A percentile compares a stretch with the other conserved stretches of the same genome.
phyloP scores from a whole-genome alignment of 805 yeast genomes.

The Schizosaccharomyces japonicus region DNA sequence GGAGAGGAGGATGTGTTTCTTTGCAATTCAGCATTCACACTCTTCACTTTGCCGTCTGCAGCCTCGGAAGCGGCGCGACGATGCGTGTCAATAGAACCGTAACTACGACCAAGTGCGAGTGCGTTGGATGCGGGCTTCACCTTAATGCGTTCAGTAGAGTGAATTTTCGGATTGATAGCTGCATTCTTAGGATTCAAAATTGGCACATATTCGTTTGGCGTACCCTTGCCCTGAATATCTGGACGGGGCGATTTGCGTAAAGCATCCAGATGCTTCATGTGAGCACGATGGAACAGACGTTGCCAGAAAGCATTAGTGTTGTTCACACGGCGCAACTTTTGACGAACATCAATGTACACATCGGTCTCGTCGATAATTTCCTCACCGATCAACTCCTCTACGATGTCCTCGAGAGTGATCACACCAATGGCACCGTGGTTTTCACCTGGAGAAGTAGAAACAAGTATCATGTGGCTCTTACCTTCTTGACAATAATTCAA shows the following conservation, averaged over 20 bases:
- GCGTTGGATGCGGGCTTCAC: neutral
- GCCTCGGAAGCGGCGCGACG: too few species aligned
- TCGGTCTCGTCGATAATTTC: conserved; percentile 93
- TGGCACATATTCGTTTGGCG: neutral
- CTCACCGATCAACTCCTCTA: conserved; percentile 91
- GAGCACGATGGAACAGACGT: conserved; percentile 2
- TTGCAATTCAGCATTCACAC: conserved; percentile 15
- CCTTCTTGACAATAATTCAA: conserved; percentile 94
- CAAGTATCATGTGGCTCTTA: conserved; percentile 89
- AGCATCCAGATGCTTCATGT: neutral
- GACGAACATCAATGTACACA: conserved; percentile 74
- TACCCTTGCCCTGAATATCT: neutral
- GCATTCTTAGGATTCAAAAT: neutral
- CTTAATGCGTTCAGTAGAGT: neutral
- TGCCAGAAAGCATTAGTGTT: conserved; percentile 15
- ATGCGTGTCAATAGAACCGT: too few species aligned
- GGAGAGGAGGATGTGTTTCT: too few species aligned
- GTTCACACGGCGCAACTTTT: conserved; percentile 38
- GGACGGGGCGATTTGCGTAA: neutral
- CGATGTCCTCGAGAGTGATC: conserved; percentile 85
- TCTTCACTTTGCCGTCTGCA: too few species aligned
- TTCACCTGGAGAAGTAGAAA: conserved; percentile 61
- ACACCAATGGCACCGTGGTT: conserved; percentile 69
- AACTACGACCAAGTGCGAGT: too few species aligned
- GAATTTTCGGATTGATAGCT: neutral